Conservation (phyloP, 805 yeast genomes). For the Candida arabinofermentans region DNA sequence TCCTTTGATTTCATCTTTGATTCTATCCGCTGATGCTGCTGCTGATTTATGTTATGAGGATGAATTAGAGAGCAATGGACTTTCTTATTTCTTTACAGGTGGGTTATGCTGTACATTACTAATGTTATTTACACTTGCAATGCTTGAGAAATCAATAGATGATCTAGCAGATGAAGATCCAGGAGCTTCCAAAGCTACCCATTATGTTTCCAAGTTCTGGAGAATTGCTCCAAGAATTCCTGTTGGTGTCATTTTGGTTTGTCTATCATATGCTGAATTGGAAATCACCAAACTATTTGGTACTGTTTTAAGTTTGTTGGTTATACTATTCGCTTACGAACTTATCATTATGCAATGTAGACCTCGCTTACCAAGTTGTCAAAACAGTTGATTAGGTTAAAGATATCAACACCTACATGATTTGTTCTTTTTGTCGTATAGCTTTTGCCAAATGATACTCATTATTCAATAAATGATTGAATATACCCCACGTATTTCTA, state of each 20-base stretch:
- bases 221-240: constrained; percentile 13
- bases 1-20: constrained; percentile 47
- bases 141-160: constrained; percentile 43
- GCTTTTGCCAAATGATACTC: too few species aligned
- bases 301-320: constrained; percentile 7
- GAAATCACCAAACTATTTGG: constrained; percentile 13
- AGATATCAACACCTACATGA: too few species aligned
- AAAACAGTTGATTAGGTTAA: too few species aligned
- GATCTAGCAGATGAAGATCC: constrained; percentile 2
- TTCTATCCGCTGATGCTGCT: constrained; percentile 58
- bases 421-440: too few species aligned
- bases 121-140: constrained; percentile 37
- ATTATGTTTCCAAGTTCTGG: constrained; percentile 28
- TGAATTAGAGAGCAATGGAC: constrained; percentile 33
- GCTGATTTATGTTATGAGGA: constrained; percentile 41
- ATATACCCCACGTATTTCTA: too few species aligned
- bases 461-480: too few species aligned
- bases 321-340: constrained; percentile 12
- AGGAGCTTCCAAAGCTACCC: constrained; percentile 35
- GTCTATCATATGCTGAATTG: constrained; percentile 11
- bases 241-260: constrained; percentile 4
- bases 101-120: constrained; percentile 46
- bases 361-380: too few species aligned
- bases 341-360: constrained; percentile 1
- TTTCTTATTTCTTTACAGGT: constrained; percentile 48